These are phyloP conservation scores for Elaeis oleifera DNA, from an alignment of 202 grass and related monocot species.

Conservation along the genomic window DNA sequence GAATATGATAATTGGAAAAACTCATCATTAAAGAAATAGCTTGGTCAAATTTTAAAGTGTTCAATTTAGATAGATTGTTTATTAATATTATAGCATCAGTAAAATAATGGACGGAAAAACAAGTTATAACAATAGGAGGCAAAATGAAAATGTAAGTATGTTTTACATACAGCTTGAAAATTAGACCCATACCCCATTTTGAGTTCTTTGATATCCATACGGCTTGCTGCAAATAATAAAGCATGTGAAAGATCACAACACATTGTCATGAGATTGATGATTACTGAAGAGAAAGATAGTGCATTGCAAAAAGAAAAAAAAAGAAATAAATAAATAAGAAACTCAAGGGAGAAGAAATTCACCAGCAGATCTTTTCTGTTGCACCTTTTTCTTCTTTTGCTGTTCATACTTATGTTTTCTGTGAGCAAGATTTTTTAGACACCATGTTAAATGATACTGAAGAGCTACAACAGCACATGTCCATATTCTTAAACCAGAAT, in stretches of 20 bases:
- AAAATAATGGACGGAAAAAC: no score
- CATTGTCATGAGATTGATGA: no score
- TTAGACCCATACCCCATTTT: slow-evolving; percentile 72
- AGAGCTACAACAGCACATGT: no score
- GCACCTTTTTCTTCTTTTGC: slow-evolving; percentile 83
- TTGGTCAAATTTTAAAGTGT: no score
- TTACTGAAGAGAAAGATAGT: slow-evolving; percentile 3
- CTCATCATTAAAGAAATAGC: no score
- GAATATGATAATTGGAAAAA: no score
- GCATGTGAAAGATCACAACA: slow-evolving; percentile 1
- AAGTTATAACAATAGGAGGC: no score
- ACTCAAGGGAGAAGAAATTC: slow-evolving; percentile 10
- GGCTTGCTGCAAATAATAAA: slow-evolving; percentile 48
- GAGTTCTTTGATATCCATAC: slow-evolving; percentile 65
- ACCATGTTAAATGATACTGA: no score
- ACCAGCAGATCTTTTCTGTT: slow-evolving; percentile 90
- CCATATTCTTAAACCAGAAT: no score
- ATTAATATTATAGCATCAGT: no score
- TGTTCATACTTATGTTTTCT: slow-evolving; percentile 92
- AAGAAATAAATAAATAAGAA: neutral
- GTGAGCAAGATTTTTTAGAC: slow-evolving; percentile 24
- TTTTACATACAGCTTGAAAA: neutral
- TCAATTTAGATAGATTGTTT: no score
- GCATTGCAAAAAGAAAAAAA: slow-evolving; percentile 6
- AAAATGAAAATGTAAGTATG: no score